Conservation (phyloP, 495 filamentous ascomycete genomes). For the Neurospora sp. region DNA sequence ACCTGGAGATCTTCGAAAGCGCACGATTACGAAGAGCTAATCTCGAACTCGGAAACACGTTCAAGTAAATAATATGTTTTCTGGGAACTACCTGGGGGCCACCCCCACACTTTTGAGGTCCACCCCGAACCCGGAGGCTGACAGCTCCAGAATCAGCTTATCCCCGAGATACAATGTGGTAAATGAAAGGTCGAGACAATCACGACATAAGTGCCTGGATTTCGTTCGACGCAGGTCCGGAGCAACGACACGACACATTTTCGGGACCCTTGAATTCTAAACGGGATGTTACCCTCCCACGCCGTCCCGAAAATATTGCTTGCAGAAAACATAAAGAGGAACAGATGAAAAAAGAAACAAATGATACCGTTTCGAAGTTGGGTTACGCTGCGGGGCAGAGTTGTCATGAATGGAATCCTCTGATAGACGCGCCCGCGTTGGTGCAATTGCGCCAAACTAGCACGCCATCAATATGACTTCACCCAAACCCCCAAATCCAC, state of each 20-base stretch:
- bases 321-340: not conserved
- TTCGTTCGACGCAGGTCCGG: not conserved
- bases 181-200: not conserved
- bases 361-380: not conserved
- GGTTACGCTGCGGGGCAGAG: not conserved
- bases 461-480: constrained; percentile 13
- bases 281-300: not conserved
- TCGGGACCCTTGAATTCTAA: not conserved
- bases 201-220: not conserved
- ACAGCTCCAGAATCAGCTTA: not conserved
- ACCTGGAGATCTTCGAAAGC: not conserved
- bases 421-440: not conserved
- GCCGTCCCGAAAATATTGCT: not conserved
- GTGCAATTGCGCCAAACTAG: constrained; percentile 14
- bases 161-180: not conserved
- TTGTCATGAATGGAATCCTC: not conserved
- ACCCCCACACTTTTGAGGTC: not conserved
- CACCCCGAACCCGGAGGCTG: not conserved
- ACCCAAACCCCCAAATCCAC: not conserved
- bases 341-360: not conserved
- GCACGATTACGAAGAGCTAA: not conserved
- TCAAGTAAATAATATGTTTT: not conserved
- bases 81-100: too few species aligned
- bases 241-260: not conserved
- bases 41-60: not conserved